phyloP scores from a whole-genome alignment of 2,329 filamentous ascomycete genomes.

The Endocalyx cinctus region DNA sequence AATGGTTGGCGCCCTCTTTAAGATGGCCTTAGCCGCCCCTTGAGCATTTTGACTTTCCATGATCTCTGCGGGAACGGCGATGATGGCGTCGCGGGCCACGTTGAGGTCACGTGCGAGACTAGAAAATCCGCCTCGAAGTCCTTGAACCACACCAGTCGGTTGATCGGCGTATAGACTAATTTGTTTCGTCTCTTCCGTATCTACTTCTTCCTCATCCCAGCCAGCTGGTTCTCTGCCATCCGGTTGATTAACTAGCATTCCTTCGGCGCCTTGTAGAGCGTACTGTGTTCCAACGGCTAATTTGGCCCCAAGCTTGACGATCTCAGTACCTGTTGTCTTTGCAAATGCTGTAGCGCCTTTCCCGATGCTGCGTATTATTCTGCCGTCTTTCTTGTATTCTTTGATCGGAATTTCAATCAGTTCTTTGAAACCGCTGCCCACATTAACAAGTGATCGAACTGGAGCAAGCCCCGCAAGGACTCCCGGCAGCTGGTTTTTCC shows the following conservation, averaged over 20 bases:
- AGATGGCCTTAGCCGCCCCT: slow-evolving; percentile 73
- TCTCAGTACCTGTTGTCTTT: slow-evolving; percentile 86
- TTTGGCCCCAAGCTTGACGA: slow-evolving; percentile 93
- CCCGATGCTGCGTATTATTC: slow-evolving; percentile 83
- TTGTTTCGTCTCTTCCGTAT: slow-evolving; percentile 68
- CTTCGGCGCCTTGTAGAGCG: slow-evolving; percentile 85
- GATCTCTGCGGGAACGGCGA: slow-evolving; percentile 87
- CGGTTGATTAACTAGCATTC: slow-evolving; percentile 55
- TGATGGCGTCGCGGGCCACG: slow-evolving; percentile 82
- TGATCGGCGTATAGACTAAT: slow-evolving; percentile 94
- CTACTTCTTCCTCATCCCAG: slow-evolving; percentile 56
- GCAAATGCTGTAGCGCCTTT: slow-evolving; percentile 89
- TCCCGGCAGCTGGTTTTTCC: slow-evolving; percentile 79
- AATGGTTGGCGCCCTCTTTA: slow-evolving; percentile 83
- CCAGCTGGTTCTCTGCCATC: slow-evolving; percentile 33
- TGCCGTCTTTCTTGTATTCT: slow-evolving; percentile 91
- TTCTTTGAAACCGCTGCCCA: slow-evolving; percentile 81
- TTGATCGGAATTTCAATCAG: slow-evolving; percentile 84
- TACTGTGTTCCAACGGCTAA: slow-evolving; percentile 92
- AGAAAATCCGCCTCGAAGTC: slow-evolving; percentile 75
- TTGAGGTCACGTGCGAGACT: slow-evolving; percentile 85
- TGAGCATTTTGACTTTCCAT: slow-evolving; percentile 80
- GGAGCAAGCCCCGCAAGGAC: slow-evolving; percentile 86
- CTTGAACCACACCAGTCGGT: slow-evolving; percentile 82
- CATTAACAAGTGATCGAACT: slow-evolving; percentile 85